These are phyloP conservation scores for Yamagishiella unicocca DNA, from an alignment of 139 green algal species.

Conservation along the genomic window DNA sequence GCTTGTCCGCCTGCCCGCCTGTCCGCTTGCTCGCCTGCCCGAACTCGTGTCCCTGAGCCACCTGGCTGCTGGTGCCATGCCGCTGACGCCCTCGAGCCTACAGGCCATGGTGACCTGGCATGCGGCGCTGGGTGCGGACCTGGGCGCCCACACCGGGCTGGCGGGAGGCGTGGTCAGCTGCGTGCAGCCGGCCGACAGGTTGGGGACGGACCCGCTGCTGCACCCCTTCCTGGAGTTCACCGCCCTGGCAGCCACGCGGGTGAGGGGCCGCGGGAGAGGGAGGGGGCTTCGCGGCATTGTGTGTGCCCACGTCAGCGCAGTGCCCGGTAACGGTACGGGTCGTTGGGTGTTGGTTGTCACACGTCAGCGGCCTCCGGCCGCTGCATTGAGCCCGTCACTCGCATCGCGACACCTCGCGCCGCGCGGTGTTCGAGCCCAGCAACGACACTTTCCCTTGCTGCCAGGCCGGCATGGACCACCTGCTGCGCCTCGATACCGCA, in stretches of 20 bases:
- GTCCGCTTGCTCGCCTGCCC: background rate
- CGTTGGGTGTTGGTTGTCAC: too few relatives aligned
- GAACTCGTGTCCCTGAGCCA: too few relatives aligned
- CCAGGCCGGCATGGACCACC: slow-evolving; percentile 5
- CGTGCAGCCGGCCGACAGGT: background rate
- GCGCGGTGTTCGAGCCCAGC: too few relatives aligned
- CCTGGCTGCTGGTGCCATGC: too few relatives aligned
- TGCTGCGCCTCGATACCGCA: background rate
- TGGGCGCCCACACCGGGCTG: background rate
- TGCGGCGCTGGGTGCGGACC: background rate
- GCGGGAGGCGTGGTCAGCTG: slow-evolving; percentile 23
- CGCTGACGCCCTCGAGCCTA: too few relatives aligned
- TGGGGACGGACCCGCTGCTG: background rate
- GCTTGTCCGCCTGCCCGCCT: background rate
- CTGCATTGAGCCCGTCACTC: background rate
- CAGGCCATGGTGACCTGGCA: slow-evolving; percentile 24
- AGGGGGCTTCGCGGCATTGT: background rate
- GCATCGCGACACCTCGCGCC: too few relatives aligned
- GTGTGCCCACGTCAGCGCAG: background rate
- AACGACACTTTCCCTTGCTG: background rate
- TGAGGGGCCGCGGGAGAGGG: background rate
- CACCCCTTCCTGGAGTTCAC: slow-evolving; percentile 38
- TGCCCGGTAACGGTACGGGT: background rate
- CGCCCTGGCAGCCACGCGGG: background rate
- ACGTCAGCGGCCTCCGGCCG: background rate